Evolutionary conservation across 768 basidiomycete species (phyloP), one percentile per base, ranked within the genome.

Genomic region (Hygrocybe punicea): DNA sequence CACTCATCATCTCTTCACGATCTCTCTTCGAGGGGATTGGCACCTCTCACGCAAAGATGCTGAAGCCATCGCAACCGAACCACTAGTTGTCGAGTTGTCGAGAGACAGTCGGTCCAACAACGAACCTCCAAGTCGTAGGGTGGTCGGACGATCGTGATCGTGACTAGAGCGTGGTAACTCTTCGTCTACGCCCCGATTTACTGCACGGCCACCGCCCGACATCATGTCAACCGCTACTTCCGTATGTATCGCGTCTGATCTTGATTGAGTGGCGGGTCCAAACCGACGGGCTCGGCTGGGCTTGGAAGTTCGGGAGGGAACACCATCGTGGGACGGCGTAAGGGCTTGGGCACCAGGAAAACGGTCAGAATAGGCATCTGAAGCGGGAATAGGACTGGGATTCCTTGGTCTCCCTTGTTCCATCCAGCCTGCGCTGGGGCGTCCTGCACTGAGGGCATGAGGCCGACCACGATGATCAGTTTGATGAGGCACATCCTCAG

Each of bases 1-100:
- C 48, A 55, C 37, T 57, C 58, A 39, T 37, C 64, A 71, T 66
- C 17, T 75, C 74, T 1, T 74, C 72, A 25, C 69, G 65, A 57
- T 74, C 74, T 57, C 77, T 65, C 61, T 78, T 78, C 29, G 73
- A 67, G 6, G 76, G 76, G 21, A 77, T 67, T 45, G 68, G 66
- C 2, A 77, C 69, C 77, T 65, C 42, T 77, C 76, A 24, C 72
- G 69, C 57, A 78, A 63, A 2, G 76, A 73, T 25, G 65, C 64
- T 14, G 70, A 58, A 11, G 50, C 54, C 24, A 53, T 49, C 6
- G 34, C 24, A 24, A 56, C 62, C 9, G 61, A 55, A 23, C 56
- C 56, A 21, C 58, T 56, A 25, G 63, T 58, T 45, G 45, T 5
- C 29, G 29, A 29, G 25, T 63, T 60, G 37, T 65, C 67, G 48